These are phyloP conservation scores for Rutstroemia sp. DNA, from an alignment of 2,329 filamentous ascomycete genomes.

Conservation along the genomic window DNA sequence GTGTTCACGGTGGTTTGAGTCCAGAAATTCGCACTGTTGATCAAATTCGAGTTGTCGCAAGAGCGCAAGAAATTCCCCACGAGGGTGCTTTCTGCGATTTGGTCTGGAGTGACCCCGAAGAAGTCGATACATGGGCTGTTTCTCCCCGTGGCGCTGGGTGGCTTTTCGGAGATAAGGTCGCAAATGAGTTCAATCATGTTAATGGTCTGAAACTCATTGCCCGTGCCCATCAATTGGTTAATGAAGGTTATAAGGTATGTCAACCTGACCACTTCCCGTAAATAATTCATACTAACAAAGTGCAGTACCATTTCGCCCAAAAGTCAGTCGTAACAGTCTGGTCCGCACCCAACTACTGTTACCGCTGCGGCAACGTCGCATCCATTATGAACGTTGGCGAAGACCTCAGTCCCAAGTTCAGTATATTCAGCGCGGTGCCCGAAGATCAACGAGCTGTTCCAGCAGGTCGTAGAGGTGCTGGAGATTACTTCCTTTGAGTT, in stretches of 20 bases:
- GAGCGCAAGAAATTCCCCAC: conserved; percentile 70
- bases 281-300: conserved; percentile 24
- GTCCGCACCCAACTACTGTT: conserved; percentile 42
- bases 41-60: conserved; percentile 66
- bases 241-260: conserved; percentile 64
- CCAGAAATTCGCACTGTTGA: conserved; percentile 69
- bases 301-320: conserved; percentile 82
- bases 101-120: conserved; percentile 70
- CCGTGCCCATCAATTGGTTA: conserved; percentile 67
- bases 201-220: conserved; percentile 67
- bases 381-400: conserved; percentile 85
- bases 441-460: conserved; percentile 78
- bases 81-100: conserved; percentile 72
- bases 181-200: conserved; percentile 70
- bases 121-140: conserved; percentile 63
- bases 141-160: conserved; percentile 59
- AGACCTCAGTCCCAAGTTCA: conserved; percentile 83
- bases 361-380: conserved; percentile 48
- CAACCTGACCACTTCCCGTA: not conserved
- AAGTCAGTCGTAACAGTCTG: conserved; percentile 84
- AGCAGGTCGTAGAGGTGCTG: conserved; percentile 57
- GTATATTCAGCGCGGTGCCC: conserved; percentile 84
- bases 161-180: conserved; percentile 54
- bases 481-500: conserved; percentile 57
- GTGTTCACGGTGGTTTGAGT: conserved; percentile 64